Conservation (phyloP, 441 rosid species). For the California macrophylla region DNA sequence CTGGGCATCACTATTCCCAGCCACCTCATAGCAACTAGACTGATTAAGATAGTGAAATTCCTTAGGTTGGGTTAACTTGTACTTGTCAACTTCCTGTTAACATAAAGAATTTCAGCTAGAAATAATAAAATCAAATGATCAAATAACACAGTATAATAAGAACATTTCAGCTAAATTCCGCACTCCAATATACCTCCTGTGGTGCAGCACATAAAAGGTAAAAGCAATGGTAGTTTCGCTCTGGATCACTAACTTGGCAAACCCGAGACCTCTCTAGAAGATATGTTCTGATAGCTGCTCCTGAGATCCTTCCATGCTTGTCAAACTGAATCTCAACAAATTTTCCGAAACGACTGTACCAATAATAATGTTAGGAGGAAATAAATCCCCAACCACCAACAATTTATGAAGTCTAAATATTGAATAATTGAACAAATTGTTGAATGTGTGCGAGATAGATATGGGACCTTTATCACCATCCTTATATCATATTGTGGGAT, state of each 20-base stretch:
- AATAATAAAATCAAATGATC: background rate
- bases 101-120: slow-evolving; percentile 13
- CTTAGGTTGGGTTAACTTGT: slow-evolving; percentile 44
- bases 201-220: slow-evolving; percentile 74
- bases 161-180: background rate
- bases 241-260: slow-evolving; percentile 64
- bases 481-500: too few species aligned
- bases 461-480: too few species aligned
- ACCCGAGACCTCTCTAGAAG: slow-evolving; percentile 67
- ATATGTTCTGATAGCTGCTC: slow-evolving; percentile 67
- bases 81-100: slow-evolving; percentile 45
- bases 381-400: background rate
- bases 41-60: slow-evolving; percentile 57
- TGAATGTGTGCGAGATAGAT: too few species aligned
- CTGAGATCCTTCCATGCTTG: slow-evolving; percentile 66
- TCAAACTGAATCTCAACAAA: slow-evolving; percentile 70
- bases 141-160: background rate
- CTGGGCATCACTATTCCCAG: slow-evolving; percentile 50
- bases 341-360: slow-evolving; percentile 60
- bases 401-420: background rate
- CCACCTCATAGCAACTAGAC: slow-evolving; percentile 48
- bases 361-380: slow-evolving; percentile 11
- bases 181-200: slow-evolving; percentile 35
- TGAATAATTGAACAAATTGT: too few species aligned
- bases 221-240: slow-evolving; percentile 68